phyloP scores from a whole-genome alignment of 768 basidiomycete genomes.

The Trametes villosa region DNA sequence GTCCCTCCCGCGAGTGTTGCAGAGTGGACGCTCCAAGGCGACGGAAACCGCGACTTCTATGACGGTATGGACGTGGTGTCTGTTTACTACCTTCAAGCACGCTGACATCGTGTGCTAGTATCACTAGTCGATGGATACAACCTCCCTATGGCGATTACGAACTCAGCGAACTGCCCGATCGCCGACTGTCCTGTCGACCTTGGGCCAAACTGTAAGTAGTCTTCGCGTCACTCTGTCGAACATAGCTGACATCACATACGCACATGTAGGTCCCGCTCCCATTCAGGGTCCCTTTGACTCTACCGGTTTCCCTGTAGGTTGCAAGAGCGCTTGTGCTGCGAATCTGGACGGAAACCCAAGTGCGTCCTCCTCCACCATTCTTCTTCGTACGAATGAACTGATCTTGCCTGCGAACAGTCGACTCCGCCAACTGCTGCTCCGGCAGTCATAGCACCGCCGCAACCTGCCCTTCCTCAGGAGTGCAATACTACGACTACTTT shows the following conservation, averaged over 20 bases:
- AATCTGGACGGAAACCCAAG: conserved; percentile 35
- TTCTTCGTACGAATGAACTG: neutral
- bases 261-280: conserved; percentile 30
- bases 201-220: conserved; percentile 31
- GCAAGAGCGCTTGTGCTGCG: conserved; percentile 38
- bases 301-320: conserved; percentile 37
- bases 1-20: conserved; percentile 40
- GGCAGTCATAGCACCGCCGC: conserved; percentile 34
- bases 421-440: conserved; percentile 41
- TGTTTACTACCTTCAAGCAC: too few species aligned
- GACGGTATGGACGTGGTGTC: conserved; percentile 21
- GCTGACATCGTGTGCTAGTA: conserved; percentile 1
- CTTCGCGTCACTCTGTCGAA: neutral
- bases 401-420: conserved; percentile 14
- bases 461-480: conserved; percentile 38
- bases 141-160: conserved; percentile 36
- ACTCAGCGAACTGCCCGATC: conserved; percentile 33
- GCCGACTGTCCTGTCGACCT: conserved; percentile 38
- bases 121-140: conserved; percentile 35
- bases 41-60: conserved; percentile 29
- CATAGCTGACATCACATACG: neutral
- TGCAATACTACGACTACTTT: conserved; percentile 33
- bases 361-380: conserved; percentile 12
- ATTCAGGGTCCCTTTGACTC: conserved; percentile 37
- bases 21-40: conserved; percentile 38